Evolutionary conservation across 1,139 yeast genomes (phyloP).

Genomic region (Scheffersomyces quercinus): DNA sequence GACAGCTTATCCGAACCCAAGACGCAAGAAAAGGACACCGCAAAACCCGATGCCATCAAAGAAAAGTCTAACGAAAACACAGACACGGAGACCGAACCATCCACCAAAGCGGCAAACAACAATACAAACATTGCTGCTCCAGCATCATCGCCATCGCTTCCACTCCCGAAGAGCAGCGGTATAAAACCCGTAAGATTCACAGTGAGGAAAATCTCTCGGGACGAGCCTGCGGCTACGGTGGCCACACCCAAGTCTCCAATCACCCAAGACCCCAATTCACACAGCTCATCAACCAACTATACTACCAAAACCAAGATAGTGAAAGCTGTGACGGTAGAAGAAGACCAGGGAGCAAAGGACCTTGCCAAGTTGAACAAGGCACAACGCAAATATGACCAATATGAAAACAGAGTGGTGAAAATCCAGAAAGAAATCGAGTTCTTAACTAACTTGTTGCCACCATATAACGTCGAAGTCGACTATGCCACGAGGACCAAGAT

Average conservation of each 20-base stretch:
- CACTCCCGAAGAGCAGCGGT: slow-evolving; percentile 6
- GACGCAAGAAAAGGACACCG: slow-evolving; percentile 3
- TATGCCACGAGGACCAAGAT: slow-evolving; percentile 45
- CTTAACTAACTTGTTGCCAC: slow-evolving; percentile 43
- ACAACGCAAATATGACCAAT: slow-evolving; percentile 40
- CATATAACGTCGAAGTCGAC: slow-evolving; percentile 48
- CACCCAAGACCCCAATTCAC: neutral
- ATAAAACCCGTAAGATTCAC: slow-evolving; percentile 42
- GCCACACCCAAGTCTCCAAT: slow-evolving; percentile 13
- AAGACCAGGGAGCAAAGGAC: slow-evolving; percentile 4
- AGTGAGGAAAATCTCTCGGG: slow-evolving; percentile 40
- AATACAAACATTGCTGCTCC: neutral
- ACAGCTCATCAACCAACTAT: slow-evolving; percentile 1
- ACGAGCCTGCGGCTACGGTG: slow-evolving; percentile 28
- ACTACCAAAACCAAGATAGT: neutral
- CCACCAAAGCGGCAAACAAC: neutral
- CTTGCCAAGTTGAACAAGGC: slow-evolving; percentile 20
- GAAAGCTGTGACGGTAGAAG: slow-evolving; percentile 1
- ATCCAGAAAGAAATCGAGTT: slow-evolving; percentile 45
- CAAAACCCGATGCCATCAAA: neutral
- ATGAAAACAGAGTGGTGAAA: slow-evolving; percentile 32
- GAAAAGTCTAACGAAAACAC: neutral
- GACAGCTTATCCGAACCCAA: slow-evolving; percentile 25
- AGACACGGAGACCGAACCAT: slow-evolving; percentile 1
- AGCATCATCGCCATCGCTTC: neutral